Base-by-base conservation (phyloP, 2,329 filamentous ascomycete species). In the Colletotrichum paranaense region DNA sequence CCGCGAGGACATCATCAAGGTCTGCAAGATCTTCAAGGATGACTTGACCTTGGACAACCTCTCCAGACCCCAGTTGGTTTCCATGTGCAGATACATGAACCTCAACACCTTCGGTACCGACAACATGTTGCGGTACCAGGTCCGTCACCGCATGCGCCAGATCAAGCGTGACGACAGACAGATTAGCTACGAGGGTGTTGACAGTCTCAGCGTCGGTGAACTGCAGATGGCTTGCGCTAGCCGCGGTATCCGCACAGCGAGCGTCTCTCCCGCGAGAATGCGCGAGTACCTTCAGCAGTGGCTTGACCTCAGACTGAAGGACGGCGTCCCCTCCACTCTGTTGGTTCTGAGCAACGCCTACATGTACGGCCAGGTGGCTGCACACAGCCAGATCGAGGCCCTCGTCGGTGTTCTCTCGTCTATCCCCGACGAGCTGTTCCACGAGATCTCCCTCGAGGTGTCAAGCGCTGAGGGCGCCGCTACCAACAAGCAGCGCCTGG, bases 11-110 rank as follows among this genome's bases (percentile, higher is more conserved):
- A 95, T 99, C 75, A 97, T 99, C 88, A 98, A 97, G 85, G 96
- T 99, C 75, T 98, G 97, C 91, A 97, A 98, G 88, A 93, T 97
- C 76, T 99, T 99, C 91, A 97, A 97, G 83, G 97, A 99, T 81
- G 97, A 99, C 82, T 82, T 99, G 79, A 99, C 97, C 0, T 89
- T 99, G 38, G 97, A 99, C 90, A 99, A 99, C 85, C 86, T 99
- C 76, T 98, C 95, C 22, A 91, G 97, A 75, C 97, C 97, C 19
- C 97, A 99, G 84, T 88, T 99, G 64, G 96, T 99, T 35, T 97
- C 94, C 68, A 99, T 98, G 90, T 98, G 97, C 88, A 93, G 94
- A 74, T 99, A 99, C 87, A 95, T 99, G 92, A 98, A 97, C 84
- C 90, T 99, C 69, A 97, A 96, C 86, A 96, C 95, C 0, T 98